phyloP scores from a whole-genome alignment of 2,329 filamentous ascomycete species.

The Fusarium denticulatum region DNA sequence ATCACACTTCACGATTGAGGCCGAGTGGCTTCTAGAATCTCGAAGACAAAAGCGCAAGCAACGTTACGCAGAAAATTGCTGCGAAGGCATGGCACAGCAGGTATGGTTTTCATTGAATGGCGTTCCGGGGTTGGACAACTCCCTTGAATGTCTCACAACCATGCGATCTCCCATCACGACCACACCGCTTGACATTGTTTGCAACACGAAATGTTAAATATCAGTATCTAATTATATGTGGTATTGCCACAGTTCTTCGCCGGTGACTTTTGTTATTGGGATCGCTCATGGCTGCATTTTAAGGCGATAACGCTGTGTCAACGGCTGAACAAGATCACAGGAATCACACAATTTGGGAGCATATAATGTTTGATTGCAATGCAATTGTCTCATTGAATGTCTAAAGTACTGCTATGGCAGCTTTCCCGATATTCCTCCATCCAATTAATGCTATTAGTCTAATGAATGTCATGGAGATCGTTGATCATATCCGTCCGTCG shows the following conservation, averaged over 20 bases:
- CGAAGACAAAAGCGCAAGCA: background rate
- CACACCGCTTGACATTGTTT: conserved; percentile 23
- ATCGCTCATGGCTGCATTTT: no score
- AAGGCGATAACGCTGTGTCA: background rate
- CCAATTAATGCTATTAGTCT: conserved; percentile 22
- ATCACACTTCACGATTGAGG: background rate
- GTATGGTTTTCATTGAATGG: background rate
- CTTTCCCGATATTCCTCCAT: conserved; percentile 1
- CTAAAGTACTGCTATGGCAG: conserved; percentile 13
- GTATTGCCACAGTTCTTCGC: background rate
- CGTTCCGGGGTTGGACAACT: conserved; percentile 20
- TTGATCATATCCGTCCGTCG: conserved; percentile 39
- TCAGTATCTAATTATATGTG: background rate
- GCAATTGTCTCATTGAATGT: conserved; percentile 15
- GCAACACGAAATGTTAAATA: background rate
- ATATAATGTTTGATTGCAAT: background rate
- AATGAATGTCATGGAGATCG: conserved; percentile 42
- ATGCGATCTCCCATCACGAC: conserved; percentile 3
- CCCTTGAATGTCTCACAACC: conserved; percentile 30
- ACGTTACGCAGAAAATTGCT: background rate
- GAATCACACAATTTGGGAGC: background rate
- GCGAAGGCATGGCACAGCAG: conserved; percentile 5
- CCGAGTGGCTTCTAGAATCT: background rate
- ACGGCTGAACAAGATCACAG: background rate
- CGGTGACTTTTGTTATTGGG: background rate